Evolutionary conservation across 2,329 filamentous ascomycete species (phyloP).

Genomic region (Dryadomyces sulphureus): DNA sequence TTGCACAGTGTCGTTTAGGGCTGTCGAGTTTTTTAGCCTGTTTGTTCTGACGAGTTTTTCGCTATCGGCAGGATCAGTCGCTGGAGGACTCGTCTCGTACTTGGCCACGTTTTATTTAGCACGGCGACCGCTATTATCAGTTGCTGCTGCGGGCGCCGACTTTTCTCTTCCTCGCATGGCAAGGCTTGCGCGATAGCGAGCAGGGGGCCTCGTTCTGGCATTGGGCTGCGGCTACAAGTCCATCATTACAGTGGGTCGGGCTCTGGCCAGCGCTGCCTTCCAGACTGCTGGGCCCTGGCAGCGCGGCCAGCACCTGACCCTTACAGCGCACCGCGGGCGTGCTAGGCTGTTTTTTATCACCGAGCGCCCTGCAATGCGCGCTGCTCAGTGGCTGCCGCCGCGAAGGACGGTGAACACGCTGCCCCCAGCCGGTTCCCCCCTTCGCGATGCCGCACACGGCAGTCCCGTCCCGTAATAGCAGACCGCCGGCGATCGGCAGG

Average conservation of each 20-base stretch:
- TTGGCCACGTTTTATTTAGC: too few relatives aligned
- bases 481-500: background rate
- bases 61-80: too few relatives aligned
- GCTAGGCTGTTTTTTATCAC: background rate
- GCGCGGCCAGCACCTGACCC: background rate
- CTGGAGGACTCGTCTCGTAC: too few relatives aligned
- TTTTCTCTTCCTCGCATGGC: background rate
- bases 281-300: conserved; percentile 1
- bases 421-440: too few relatives aligned
- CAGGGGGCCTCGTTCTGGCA: background rate
- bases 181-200: background rate
- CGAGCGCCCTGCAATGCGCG: background rate
- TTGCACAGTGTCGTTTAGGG: too few relatives aligned
- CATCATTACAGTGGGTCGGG: background rate
- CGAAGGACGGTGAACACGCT: background rate
- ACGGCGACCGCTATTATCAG: too few relatives aligned
- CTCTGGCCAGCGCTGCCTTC: background rate
- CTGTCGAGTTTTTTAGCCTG: too few relatives aligned
- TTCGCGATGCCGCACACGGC: too few relatives aligned
- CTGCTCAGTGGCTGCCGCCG: background rate
- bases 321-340: background rate
- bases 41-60: too few relatives aligned
- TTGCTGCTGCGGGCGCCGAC: too few relatives aligned
- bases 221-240: background rate
- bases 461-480: too few relatives aligned